Percentiles rank a stretch among this genome's conserved stretches.
Evolutionary conservation across 441 rosid species (phyloP).

Genomic region (Croton laevigatus): DNA sequence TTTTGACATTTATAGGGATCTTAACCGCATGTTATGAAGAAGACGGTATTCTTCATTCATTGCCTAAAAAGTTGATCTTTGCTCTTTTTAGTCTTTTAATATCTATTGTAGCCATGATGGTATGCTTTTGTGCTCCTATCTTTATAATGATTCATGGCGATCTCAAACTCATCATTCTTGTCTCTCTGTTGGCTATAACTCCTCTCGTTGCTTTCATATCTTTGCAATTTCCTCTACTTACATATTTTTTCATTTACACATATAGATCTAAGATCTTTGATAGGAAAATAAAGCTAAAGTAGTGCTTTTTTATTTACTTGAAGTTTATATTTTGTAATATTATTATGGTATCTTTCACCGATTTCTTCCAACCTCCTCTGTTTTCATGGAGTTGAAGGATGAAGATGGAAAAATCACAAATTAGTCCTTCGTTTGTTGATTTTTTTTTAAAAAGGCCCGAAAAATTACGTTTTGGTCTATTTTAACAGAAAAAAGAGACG

Average conservation of each 20-base stretch:
- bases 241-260: constrained; percentile 9
- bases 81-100: constrained; percentile 18
- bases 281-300: constrained; percentile 9
- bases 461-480: no score
- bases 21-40: constrained; percentile 13
- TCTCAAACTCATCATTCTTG: not conserved
- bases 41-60: constrained; percentile 17
- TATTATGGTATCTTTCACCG: no score
- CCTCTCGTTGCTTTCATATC: constrained; percentile 10
- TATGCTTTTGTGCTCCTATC: constrained; percentile 15
- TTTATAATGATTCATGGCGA: not conserved
- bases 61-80: constrained; percentile 17
- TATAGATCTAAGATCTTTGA: constrained; percentile 2
- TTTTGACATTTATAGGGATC: constrained; percentile 9
- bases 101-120: constrained; percentile 23
- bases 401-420: no score
- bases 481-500: no score
- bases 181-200: not conserved
- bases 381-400: no score
- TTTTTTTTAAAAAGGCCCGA: no score
- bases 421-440: no score
- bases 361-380: no score
- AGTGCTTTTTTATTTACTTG: no score
- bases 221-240: constrained; percentile 13
- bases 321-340: no score